Percentiles rank a stretch among this genome's conserved stretches.
Evolutionary conservation across 1,284 basidiomycete genomes (phyloP).

Genomic region (Ustilago cynodontis): DNA sequence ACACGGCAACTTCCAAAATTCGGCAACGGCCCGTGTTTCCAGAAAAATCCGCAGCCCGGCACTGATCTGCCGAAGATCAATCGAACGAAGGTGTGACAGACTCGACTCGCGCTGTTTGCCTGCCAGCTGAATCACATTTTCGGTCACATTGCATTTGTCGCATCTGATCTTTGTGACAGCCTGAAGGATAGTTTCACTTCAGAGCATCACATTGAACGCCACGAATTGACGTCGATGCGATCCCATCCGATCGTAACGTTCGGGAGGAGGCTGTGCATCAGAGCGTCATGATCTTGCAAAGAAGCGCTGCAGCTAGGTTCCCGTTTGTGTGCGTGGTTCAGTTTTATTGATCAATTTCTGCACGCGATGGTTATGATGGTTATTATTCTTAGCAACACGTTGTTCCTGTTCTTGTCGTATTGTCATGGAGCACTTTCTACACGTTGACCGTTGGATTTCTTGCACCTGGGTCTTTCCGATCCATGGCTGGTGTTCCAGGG

Average conservation of each 20-base stretch:
- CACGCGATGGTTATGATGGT: too few relatives aligned
- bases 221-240: not conserved
- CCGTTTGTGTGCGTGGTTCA: slow-evolving; percentile 6
- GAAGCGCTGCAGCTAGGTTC: not conserved
- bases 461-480: too few relatives aligned
- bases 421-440: too few relatives aligned
- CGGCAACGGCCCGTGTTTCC: not conserved
- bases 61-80: not conserved
- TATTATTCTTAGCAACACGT: too few relatives aligned
- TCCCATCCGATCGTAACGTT: not conserved
- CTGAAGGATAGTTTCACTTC: not conserved
- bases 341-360: not conserved
- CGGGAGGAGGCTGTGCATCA: not conserved
- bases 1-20: not conserved
- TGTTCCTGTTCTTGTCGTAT: too few relatives aligned
- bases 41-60: not conserved
- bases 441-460: too few relatives aligned
- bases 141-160: not conserved
- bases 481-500: too few relatives aligned
- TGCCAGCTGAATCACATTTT: slow-evolving; percentile 9
- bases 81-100: not conserved
- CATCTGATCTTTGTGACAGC: not conserved
- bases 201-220: not conserved
- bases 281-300: not conserved
- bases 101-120: not conserved